Base-by-base conservation (phyloP, 2,329 filamentous ascomycete genomes). In the Pestalotiopsis sp. region DNA sequence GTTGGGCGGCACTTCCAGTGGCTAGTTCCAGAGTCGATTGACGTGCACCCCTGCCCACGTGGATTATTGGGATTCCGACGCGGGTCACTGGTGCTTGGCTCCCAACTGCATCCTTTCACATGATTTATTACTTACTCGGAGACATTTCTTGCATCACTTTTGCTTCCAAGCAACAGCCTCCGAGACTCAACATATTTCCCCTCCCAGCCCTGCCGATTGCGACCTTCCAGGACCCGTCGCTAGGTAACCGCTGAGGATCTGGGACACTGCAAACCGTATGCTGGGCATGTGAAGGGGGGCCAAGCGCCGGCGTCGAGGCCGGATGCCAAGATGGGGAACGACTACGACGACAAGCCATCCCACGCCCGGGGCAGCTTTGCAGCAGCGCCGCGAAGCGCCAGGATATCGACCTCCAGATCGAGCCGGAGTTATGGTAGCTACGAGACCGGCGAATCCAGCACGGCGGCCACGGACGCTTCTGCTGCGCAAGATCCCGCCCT, bases 391-490 rank as follows among this genome's bases (percentile, higher is more conserved):
- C 73, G 74, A 23, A 70, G 66, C 39, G 71, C 72, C 3, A 72
- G 73, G 71, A 69, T 74, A 70, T 74, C 76, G 71, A 75, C 78
- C 62, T 71, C 75, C n/a, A 75, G 72, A 64, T 76, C 76, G 20
- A 74, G 75, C 14, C 69, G 71, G 64, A 81, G 80, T 71, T 72
- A 76, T 69, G 76, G 73, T 13, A 82, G 81, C 73, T 79, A 82
- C 72, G 83, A 85, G 59, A 80, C 79, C 9, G 83, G 81, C 70
- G 83, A 84, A 72, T 81, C 84, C 66, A 86, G 82, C 70, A 75
- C 74, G 14, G 71, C 76, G n/a, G 78, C 74, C 3, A 80, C 79
- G 68, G 72, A 71, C 17, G 41, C 72, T 41, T 70, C 45, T 20
- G n/a, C 70, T 55, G 71, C 69, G 20, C 71, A 68, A 36, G 66